A percentile compares a stretch with the other conserved stretches of the same genome.
phyloP scores from a whole-genome alignment of 768 basidiomycete genomes.

The Rhodotorula diobovata region DNA sequence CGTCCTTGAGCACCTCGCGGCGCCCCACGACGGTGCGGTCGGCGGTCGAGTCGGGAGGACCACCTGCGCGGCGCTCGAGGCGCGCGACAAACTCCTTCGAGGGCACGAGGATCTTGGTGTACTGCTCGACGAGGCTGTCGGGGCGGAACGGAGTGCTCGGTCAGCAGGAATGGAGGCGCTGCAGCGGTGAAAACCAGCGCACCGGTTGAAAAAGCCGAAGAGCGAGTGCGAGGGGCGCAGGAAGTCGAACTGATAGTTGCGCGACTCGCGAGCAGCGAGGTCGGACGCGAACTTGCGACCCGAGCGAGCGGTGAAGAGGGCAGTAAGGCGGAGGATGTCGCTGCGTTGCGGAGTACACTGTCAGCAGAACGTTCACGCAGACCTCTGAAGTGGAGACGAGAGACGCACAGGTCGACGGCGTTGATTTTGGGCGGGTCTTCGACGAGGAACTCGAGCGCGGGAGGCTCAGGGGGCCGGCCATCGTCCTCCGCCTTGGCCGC shows the following conservation, averaged over 20 bases:
- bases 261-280: constrained; percentile 80
- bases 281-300: constrained; percentile 79
- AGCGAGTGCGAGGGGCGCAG: constrained; percentile 91
- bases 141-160: background rate
- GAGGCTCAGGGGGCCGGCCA: constrained; percentile 60
- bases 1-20: constrained; percentile 73
- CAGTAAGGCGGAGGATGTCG: constrained; percentile 93
- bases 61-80: constrained; percentile 62
- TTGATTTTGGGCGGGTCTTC: constrained; percentile 76
- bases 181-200: background rate
- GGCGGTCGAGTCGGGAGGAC: constrained; percentile 1
- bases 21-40: constrained; percentile 46
- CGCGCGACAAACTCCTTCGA: constrained; percentile 66
- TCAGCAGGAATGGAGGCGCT: no score
- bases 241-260: constrained; percentile 98
- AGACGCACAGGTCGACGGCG: constrained; percentile 75
- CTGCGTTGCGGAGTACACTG: constrained; percentile 50
- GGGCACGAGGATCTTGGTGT: constrained; percentile 82
- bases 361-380: background rate
- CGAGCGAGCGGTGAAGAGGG: constrained; percentile 86
- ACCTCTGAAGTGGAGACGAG: no score
- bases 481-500: constrained; percentile 62
- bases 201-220: constrained; percentile 89
- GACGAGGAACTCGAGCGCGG: constrained; percentile 72
- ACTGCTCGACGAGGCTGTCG: constrained; percentile 78